Conservation (phyloP, 345 rosid genomes). For the Ceriops decandra region DNA sequence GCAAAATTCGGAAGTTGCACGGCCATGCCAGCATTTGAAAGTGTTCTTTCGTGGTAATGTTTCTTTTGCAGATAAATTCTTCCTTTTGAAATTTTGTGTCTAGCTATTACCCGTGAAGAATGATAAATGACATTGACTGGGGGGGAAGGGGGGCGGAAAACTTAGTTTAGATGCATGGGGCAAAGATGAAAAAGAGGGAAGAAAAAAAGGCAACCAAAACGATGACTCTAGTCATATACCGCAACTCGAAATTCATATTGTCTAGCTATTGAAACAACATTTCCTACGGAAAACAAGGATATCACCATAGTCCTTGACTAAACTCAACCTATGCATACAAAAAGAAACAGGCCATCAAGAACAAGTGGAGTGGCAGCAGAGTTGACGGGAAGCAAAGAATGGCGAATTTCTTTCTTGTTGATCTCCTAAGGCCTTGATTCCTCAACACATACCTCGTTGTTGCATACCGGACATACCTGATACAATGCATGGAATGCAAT, state of each 20-base stretch:
- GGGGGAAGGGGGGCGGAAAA: not conserved
- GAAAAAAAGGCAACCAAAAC: not conserved
- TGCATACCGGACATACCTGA: conserved; percentile 68
- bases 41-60: no score
- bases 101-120: not conserved
- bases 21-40: no score
- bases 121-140: not conserved
- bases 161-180: not conserved
- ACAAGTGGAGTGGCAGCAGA: not conserved
- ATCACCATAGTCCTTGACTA: conserved; percentile 14
- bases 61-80: no score
- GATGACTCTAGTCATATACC: not conserved
- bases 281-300: conserved; percentile 15
- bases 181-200: conserved; percentile 1
- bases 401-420: conserved; percentile 4
- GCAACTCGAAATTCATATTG: conserved; percentile 12
- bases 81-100: no score
- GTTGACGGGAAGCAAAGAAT: not conserved
- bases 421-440: conserved; percentile 32
- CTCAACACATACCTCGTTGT: conserved; percentile 47
- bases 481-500: not conserved
- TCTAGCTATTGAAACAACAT: conserved; percentile 16
- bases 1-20: no score
- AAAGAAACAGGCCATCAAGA: not conserved
- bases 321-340: conserved; percentile 29